Evolutionary conservation across 2,329 filamentous ascomycete species (phyloP).

Genomic region (Trichoderma endophyticum): DNA sequence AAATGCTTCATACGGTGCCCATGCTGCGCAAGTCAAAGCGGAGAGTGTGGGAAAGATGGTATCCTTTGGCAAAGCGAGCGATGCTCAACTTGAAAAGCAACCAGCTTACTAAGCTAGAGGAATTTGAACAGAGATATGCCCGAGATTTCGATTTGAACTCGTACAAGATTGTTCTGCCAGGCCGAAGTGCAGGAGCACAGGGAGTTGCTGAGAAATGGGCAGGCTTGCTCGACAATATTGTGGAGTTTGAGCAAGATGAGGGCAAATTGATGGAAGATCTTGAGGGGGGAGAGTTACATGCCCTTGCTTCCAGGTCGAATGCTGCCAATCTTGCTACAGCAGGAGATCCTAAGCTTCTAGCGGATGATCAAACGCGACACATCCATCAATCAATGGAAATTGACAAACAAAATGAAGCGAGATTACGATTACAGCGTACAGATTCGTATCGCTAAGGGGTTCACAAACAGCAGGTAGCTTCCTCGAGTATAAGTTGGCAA

Average conservation of each 20-base stretch:
- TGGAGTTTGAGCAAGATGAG: slow-evolving; percentile 13
- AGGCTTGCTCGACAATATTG: slow-evolving; percentile 23
- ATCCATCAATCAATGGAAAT: not conserved
- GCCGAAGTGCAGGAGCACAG: slow-evolving; percentile 15
- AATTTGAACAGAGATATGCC: not conserved
- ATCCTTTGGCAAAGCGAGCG: slow-evolving; percentile 59
- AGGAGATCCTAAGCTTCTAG: too few relatives aligned
- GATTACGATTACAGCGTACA: not conserved
- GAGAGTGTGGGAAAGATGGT: slow-evolving; percentile 1
- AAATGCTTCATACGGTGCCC: slow-evolving; percentile 25
- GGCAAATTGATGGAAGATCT: slow-evolving; percentile 16
- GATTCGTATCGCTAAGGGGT: not conserved
- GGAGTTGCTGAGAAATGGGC: slow-evolving; percentile 23
- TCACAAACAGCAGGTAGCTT: not conserved
- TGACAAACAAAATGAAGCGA: not conserved
- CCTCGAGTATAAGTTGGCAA: not conserved
- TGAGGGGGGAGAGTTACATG: not conserved
- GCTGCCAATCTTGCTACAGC: not conserved
- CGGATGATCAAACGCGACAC: not conserved
- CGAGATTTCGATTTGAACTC: slow-evolving; percentile 10
- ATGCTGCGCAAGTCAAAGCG: slow-evolving; percentile 25
- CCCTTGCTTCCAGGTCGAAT: too few relatives aligned
- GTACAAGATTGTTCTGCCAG: slow-evolving; percentile 23
- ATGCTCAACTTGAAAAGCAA: slow-evolving; percentile 64
- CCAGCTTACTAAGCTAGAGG: slow-evolving; percentile 67